These are phyloP conservation scores for Begonia loranthoides DNA, from an alignment of 306 rosid species.

Conservation along the genomic window DNA sequence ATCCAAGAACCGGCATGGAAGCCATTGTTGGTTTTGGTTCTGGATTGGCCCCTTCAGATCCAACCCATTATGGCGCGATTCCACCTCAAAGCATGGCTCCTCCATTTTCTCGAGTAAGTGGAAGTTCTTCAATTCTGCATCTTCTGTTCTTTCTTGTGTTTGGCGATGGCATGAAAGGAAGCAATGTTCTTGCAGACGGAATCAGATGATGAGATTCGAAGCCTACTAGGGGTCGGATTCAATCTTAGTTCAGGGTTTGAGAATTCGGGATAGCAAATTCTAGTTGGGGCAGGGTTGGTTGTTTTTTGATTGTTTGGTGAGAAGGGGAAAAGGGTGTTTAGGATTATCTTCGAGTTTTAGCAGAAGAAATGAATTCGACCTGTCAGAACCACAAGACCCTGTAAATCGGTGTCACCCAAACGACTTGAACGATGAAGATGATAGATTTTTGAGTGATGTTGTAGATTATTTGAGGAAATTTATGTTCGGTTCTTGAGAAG, in stretches of 20 bases:
- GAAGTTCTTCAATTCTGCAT: constrained; percentile 7
- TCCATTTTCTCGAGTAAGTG: constrained; percentile 60
- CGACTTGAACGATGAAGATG: too few species aligned
- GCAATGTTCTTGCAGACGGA: constrained; percentile 33
- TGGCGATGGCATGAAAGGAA: constrained; percentile 12
- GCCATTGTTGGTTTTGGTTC: constrained; percentile 40
- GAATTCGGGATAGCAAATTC: constrained; percentile 37
- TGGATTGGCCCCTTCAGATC: constrained; percentile 48
- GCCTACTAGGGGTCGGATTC: constrained; percentile 70
- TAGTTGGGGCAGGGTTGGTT: neutral
- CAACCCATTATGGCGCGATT: constrained; percentile 40
- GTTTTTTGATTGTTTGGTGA: neutral
- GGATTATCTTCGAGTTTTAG: neutral
- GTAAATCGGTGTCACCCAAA: too few species aligned
- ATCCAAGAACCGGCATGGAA: constrained; percentile 41
- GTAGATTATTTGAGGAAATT: too few species aligned
- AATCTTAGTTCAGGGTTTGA: constrained; percentile 51
- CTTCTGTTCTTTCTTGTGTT: constrained; percentile 1
- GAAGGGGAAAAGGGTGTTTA: neutral
- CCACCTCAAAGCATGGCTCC: constrained; percentile 60
- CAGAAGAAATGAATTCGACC: constrained; percentile 1
- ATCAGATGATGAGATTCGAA: constrained; percentile 68
- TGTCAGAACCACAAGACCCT: neutral
- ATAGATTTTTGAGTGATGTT: too few species aligned
- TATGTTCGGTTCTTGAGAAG: too few species aligned